phyloP scores from a whole-genome alignment of 768 basidiomycete genomes.

The Cubamyces lactineus region DNA sequence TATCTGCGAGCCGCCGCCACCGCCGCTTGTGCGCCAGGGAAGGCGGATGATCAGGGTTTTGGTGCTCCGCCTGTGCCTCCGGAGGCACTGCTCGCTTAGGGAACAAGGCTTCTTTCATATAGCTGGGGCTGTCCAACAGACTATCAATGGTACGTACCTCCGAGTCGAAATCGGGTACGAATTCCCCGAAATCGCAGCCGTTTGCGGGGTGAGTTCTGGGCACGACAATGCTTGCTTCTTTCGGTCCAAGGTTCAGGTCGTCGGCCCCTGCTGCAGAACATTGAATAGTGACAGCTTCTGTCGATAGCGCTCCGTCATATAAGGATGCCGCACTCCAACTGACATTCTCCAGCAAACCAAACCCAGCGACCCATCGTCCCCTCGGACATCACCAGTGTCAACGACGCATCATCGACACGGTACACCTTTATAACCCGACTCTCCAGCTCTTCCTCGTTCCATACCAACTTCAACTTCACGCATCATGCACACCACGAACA shows the following conservation, averaged over 20 bases:
- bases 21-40: neutral
- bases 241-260: conserved; percentile 15
- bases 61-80: conserved; percentile 8
- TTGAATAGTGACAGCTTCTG: conserved; percentile 19
- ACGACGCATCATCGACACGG: neutral
- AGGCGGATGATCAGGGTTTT: neutral
- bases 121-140: conserved; percentile 22
- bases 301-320: conserved; percentile 16
- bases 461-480: neutral
- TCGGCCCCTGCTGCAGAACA: neutral
- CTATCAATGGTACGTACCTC: conserved; percentile 16
- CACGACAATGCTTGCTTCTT: conserved; percentile 18
- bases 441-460: neutral
- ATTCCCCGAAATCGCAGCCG: conserved; percentile 23
- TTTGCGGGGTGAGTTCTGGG: neutral
- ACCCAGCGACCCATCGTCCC: neutral
- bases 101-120: conserved; percentile 17
- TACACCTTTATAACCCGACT: neutral
- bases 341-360: neutral
- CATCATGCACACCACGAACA: conserved; percentile 18
- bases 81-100: conserved; percentile 24
- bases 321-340: neutral
- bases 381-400: neutral
- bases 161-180: conserved; percentile 20
- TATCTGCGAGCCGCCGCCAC: neutral